Evolutionary conservation across 169 alveolate species (phyloP).

Genomic region (Plasmodium cynomolgi): DNA sequence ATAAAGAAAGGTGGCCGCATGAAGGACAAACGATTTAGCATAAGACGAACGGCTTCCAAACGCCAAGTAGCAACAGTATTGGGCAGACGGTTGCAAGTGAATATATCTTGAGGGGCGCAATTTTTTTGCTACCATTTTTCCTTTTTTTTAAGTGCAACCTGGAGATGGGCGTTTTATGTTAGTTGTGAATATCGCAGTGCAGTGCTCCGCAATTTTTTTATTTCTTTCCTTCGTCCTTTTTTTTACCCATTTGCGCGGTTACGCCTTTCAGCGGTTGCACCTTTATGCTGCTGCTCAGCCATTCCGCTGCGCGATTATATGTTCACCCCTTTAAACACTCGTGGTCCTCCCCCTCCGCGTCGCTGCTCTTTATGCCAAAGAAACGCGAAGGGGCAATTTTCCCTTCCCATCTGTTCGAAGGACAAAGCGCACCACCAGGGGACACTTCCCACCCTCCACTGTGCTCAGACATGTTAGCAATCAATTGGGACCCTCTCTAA

Average conservation of each 20-base stretch:
- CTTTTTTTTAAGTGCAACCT: not conserved
- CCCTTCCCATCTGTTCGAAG: not conserved
- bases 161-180: not conserved
- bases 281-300: not conserved
- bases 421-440: not conserved
- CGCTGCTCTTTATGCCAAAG: not conserved
- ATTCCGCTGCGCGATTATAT: not conserved
- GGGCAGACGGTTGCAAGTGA: not conserved
- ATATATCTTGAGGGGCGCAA: not conserved
- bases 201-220: not conserved
- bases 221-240: not conserved
- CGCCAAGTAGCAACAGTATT: not conserved
- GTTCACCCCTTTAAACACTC: not conserved
- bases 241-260: not conserved
- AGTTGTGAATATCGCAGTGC: not conserved
- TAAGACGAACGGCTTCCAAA: not conserved
- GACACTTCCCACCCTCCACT: not conserved
- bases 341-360: not conserved
- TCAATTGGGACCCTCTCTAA: not conserved
- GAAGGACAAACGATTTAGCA: not conserved
- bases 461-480: not conserved
- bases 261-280: not conserved
- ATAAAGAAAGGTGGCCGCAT: not conserved
- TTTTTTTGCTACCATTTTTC: not conserved
- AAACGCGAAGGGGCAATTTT: not conserved